Percentiles rank a stretch among this genome's conserved stretches.
These are phyloP conservation scores for Colletotrichum sp. DNA, from an alignment of 2,329 filamentous ascomycete species.

Conservation along the genomic window DNA sequence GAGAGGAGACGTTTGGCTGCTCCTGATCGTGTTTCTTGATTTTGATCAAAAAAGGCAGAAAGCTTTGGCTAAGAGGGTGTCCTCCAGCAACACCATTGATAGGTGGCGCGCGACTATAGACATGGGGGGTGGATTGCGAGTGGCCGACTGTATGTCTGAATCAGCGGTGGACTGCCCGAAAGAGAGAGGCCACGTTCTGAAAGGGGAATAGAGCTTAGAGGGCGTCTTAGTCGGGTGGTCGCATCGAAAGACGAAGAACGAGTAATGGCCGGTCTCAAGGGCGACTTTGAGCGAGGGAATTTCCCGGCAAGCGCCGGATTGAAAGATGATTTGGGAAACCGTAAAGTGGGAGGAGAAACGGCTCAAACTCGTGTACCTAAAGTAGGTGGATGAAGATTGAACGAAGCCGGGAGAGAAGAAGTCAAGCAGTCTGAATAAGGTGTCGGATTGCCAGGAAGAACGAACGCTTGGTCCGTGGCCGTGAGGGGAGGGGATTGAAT, in stretches of 20 bases:
- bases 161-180: not conserved
- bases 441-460: not conserved
- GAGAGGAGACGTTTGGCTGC: not conserved
- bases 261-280: not conserved
- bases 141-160: not conserved
- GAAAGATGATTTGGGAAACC: not conserved
- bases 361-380: not conserved
- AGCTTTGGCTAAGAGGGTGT: not conserved
- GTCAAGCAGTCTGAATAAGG: not conserved
- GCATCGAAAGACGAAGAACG: not conserved
- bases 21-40: not conserved
- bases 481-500: not conserved
- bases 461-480: not conserved
- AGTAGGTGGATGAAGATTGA: not conserved
- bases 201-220: not conserved
- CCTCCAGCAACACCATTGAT: not conserved
- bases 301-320: not conserved
- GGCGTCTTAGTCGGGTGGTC: not conserved
- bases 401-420: not conserved
- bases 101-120: not conserved
- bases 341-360: not conserved
- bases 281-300: not conserved
- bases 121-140: not conserved
- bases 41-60: not conserved
- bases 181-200: not conserved